A percentile compares a stretch with the other conserved stretches of the same genome.
phyloP scores from a whole-genome alignment of 1,139 yeast genomes.

The Meyerozyma elateridarum region DNA sequence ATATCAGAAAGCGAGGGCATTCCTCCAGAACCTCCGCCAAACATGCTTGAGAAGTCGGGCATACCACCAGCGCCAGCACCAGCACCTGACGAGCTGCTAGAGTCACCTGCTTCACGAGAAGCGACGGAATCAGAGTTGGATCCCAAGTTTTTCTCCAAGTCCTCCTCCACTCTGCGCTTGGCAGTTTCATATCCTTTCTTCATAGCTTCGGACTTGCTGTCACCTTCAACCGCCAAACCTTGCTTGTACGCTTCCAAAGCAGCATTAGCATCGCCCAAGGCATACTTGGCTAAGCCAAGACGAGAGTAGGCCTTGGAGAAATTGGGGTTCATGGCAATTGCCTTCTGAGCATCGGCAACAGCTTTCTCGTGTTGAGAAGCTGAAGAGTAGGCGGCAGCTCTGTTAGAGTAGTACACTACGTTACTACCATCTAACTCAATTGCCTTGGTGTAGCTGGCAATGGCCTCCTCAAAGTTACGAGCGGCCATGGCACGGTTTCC shows the following conservation, averaged over 20 bases:
- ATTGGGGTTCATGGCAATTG: constrained; percentile 69
- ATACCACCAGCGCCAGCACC: constrained; percentile 63
- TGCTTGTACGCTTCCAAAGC: constrained; percentile 86
- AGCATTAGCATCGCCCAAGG: constrained; percentile 83
- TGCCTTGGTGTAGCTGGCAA: constrained; percentile 78
- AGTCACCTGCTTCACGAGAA: constrained; percentile 4
- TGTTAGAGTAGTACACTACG: constrained; percentile 83
- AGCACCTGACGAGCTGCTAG: constrained; percentile 17
- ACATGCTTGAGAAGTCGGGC: constrained; percentile 64
- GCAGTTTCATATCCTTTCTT: constrained; percentile 91
- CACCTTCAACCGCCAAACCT: constrained; percentile 87
- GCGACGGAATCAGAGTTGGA: constrained; percentile 5
- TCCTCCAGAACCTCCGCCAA: constrained; percentile 59
- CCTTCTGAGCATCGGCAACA: constrained; percentile 74
- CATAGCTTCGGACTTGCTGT: constrained; percentile 83
- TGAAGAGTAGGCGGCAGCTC: constrained; percentile 96
- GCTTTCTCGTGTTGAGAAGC: constrained; percentile 72
- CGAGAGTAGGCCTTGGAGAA: constrained; percentile 95
- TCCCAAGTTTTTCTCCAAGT: constrained; percentile 44
- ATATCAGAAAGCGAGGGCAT: constrained; percentile 52
- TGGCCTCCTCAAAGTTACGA: constrained; percentile 65
- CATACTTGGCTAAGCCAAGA: constrained; percentile 88
- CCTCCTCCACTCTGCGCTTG: constrained; percentile 76
- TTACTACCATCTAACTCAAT: constrained; percentile 64
- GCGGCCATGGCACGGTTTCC: constrained; percentile 93